Percentiles rank a stretch among this genome's conserved stretches.
Evolutionary conservation across 139 green algal genomes (phyloP).

Genomic region (Chlorella sp.): DNA sequence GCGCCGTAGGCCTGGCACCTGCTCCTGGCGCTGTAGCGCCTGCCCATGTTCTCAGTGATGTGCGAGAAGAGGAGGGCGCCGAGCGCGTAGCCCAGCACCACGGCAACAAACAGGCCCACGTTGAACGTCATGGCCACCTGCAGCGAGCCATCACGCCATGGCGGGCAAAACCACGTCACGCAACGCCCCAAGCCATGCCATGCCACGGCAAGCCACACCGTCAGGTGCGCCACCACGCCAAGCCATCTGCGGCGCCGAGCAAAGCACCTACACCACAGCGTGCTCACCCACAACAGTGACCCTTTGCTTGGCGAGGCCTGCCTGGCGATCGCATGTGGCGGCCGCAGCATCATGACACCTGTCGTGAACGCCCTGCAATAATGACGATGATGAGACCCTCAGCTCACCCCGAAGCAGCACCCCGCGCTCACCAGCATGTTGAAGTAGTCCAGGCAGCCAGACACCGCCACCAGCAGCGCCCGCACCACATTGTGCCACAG

Average conservation of each 20-base stretch:
- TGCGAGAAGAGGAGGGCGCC: slow-evolving; percentile 32
- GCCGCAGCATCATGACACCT: too few relatives aligned
- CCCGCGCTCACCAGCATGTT: slow-evolving; percentile 34
- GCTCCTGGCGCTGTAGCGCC: too few relatives aligned
- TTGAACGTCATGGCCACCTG: slow-evolving; percentile 56
- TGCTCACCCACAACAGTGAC: not conserved
- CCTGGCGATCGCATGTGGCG: not conserved
- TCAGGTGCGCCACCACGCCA: too few relatives aligned
- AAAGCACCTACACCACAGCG: not conserved
- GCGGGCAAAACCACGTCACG: too few relatives aligned
- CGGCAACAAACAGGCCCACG: slow-evolving; percentile 43
- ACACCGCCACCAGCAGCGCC: slow-evolving; percentile 1
- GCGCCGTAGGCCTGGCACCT: too few relatives aligned
- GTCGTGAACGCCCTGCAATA: too few relatives aligned
- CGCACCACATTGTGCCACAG: not conserved
- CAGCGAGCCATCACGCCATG: too few relatives aligned
- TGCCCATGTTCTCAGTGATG: slow-evolving; percentile 26
- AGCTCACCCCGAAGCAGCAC: too few relatives aligned
- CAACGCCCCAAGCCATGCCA: too few relatives aligned
- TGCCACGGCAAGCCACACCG: too few relatives aligned
- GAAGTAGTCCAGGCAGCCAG: slow-evolving; percentile 35
- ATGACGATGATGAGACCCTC: too few relatives aligned
- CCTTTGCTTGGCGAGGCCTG: not conserved
- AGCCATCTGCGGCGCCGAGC: not conserved
- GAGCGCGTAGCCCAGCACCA: slow-evolving; percentile 35